Base-by-base conservation (phyloP, 495 filamentous ascomycete genomes). In the Pyrenopolyporus hunteri region DNA sequence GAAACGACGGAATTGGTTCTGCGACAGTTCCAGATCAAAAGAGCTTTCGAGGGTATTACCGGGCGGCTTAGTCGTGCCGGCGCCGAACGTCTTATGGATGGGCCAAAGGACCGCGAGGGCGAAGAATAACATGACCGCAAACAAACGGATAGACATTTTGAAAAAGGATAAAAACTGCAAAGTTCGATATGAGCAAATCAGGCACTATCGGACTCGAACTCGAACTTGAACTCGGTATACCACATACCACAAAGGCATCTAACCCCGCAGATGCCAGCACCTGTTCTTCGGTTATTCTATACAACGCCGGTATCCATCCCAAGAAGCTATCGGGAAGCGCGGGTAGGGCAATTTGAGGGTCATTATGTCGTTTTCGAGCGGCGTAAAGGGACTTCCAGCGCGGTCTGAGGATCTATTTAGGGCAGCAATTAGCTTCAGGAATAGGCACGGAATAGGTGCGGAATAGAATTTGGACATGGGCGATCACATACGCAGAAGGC, bases 341-440 rank as follows among this genome's bases (percentile, higher is more conserved):
- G 3, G 95, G 95, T 23, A 98, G 78, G 9, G 78, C 76, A n/a
- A 85, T 83, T n/a, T 88, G 85, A 19, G 85, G 84, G 65, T 86
- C 75, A 61, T 80, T 78, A 63, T 86, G 85, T 64, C 86, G 82
- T 71, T 89, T 92, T 50, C 95, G 85, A 11, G 95, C 93, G 17
- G 93, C 92, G 72, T 98, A 99, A 10, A 99, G 83, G 22, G 86
- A 84, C 43, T 89, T 87, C 95, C 95, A 99, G 83, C 92, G 86
- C 57, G 93, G 91, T 49, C 95, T 86, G 40, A 99, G 80, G 39
- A 91, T 73, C 87, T 78, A 67, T 8, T 1, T 52, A 13, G 16
- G 46, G 44, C 3, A 59, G 63, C 7, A 56, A 54, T 44, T 65
- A 67, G 42, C 9, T 35, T 54, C 9, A 48, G 10, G 1, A n/a